Evolutionary conservation across 139 green algal species (phyloP), one percentile per base, ranked within the genome.

Genomic region (Picochlorum sp.): DNA sequence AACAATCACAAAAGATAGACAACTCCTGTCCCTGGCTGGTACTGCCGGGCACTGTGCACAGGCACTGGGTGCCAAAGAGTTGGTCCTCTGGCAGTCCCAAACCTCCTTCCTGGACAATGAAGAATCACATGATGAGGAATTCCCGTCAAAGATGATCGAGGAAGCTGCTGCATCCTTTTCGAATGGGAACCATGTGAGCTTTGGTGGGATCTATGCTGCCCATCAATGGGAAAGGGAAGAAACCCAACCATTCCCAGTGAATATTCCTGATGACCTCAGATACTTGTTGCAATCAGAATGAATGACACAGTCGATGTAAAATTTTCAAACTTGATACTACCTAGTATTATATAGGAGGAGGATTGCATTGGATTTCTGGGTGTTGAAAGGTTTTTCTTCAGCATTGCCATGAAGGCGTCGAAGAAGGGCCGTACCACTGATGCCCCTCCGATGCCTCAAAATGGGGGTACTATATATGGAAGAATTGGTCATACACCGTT

Each of bases 51-150:
- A 62, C 18, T 57, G 49, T 1, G 71, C 71, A 15, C 47, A 46
- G 3, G 21, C 23, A 10, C 24, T 73, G 23, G 20, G 24, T 1
- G 56, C 57, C 2, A 18, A 24, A 45, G 71, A 77, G 24, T 47
- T 77, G 23, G 58, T 73, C 37, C 51, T 77, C 51, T 77, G 65
- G 64, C 71, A 77, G 64, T 65, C 46, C 11, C 49, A 32, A 20
- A 49, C 56, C 4, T 37, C 34, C 4, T 69, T 65, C 20, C 4
- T 64, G 26, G 45, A 59, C 1, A 45, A 30, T 11, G 4, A 58
- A 15, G 44, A 69, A 11, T 32, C 38, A 16, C 2, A 30, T 4
- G 71, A 77, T 30, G 4, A 16, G 1, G 49, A 9, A 18, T 68
- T 61, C 18, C 49, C 71, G 0, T 26, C 20, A 13, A 16, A 58